Percentiles rank a stretch among this genome's conserved stretches.
These are phyloP conservation scores for Raffaelea deltoideospora DNA, from an alignment of 2,329 filamentous ascomycete species.

Conservation along the genomic window DNA sequence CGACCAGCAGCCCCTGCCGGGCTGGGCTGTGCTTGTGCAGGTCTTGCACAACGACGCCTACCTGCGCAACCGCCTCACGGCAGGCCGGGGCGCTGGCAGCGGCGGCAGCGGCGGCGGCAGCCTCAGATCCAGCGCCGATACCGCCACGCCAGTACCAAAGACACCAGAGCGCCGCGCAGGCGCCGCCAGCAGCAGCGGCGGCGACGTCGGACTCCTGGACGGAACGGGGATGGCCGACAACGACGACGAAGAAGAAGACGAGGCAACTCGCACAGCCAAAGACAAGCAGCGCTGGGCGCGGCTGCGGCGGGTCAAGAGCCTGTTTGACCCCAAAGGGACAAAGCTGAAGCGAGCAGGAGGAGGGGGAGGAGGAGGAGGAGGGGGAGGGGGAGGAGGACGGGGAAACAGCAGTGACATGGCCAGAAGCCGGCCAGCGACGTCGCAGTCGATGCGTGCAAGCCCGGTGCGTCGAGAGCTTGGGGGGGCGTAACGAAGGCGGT, in stretches of 20 bases:
- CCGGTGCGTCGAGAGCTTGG: too few species aligned
- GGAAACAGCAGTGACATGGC: too few species aligned
- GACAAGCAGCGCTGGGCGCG: slow-evolving; percentile 63
- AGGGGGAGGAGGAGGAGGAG: not conserved
- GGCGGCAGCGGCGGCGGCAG: slow-evolving; percentile 18
- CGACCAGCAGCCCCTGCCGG: slow-evolving; percentile 25
- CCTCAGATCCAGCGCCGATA: slow-evolving; percentile 11
- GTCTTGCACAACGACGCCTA: slow-evolving; percentile 44
- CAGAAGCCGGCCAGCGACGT: slow-evolving; percentile 7
- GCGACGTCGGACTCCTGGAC: not conserved
- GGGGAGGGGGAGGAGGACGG: too few species aligned
- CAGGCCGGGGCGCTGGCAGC: not conserved
- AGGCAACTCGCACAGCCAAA: slow-evolving; percentile 34
- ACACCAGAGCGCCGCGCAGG: not conserved
- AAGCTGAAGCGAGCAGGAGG: slow-evolving; percentile 23
- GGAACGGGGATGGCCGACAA: slow-evolving; percentile 10
- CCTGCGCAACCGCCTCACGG: slow-evolving; percentile 24
- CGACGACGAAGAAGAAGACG: slow-evolving; percentile 27
- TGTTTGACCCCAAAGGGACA: slow-evolving; percentile 49
- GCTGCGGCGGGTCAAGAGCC: slow-evolving; percentile 53
- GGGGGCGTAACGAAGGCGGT: too few species aligned
- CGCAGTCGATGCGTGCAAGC: too few species aligned
- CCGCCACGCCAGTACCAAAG: not conserved
- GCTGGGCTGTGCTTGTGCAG: slow-evolving; percentile 39
- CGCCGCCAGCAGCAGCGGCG: not conserved